A percentile compares a stretch with the other conserved stretches of the same genome.
Evolutionary conservation across 208 protist genomes (phyloP).

Genomic region (Leishmania tropica): DNA sequence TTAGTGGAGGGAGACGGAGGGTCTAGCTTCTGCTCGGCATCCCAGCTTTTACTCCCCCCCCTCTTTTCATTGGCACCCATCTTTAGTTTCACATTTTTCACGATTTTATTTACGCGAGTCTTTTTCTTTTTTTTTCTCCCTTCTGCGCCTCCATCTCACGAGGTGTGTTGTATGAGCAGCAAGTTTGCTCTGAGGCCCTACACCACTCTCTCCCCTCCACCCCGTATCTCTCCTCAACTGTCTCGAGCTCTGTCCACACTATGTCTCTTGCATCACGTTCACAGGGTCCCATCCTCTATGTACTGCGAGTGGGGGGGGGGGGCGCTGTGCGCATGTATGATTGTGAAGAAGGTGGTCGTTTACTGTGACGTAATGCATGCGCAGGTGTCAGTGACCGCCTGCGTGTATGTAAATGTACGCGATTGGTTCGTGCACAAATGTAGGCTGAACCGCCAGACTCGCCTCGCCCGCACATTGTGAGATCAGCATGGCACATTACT

Average conservation of each 20-base stretch:
- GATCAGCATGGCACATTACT: not conserved
- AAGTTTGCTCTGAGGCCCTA: not conserved
- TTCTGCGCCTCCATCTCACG: no score
- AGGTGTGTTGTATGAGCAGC: not conserved
- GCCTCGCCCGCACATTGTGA: not conserved
- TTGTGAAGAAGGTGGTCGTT: no score
- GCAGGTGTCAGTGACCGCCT: not conserved
- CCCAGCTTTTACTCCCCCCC: not conserved
- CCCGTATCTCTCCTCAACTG: not conserved
- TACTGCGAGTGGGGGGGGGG: not conserved
- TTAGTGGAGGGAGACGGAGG: not conserved
- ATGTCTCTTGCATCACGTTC: not conserved
- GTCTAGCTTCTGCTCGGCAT: not conserved
- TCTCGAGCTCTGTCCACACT: not conserved
- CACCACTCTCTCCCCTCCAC: not conserved
- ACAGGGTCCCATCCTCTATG: not conserved
- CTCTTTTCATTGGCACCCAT: not conserved
- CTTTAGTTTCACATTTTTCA: not conserved
- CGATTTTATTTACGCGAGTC: not conserved
- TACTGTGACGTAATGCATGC: not conserved
- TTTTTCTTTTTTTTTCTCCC: not conserved
- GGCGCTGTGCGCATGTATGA: no score
- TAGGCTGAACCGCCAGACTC: not conserved
- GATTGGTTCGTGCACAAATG: not conserved
- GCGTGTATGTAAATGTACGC: not conserved